Percentiles rank a stretch among this genome's conserved stretches.
Conservation (phyloP, 495 filamentous ascomycete species). For the Penicillium alfredii region DNA sequence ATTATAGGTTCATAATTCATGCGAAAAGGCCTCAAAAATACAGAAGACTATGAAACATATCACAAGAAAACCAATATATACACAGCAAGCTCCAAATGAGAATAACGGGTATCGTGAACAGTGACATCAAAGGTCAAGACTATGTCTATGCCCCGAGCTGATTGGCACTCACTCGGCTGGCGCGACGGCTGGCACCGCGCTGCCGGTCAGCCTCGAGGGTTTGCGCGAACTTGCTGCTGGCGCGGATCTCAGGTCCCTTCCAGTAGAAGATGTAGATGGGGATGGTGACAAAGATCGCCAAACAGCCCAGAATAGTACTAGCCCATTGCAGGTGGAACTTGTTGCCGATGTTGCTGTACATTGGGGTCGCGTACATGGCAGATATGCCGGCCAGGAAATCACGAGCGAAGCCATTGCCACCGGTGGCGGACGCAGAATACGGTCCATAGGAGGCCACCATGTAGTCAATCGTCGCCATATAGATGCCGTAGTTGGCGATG, state of each 20-base stretch:
- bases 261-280: conserved; percentile 47
- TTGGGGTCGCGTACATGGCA: conserved; percentile 42
- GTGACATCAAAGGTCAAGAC: conserved; percentile 1
- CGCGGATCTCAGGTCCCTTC: conserved; percentile 42
- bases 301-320: conserved; percentile 36
- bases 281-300: conserved; percentile 38
- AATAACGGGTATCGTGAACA: too few relatives aligned
- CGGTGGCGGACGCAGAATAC: conserved; percentile 73
- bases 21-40: too few relatives aligned
- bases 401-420: conserved; percentile 55
- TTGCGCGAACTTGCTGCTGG: conserved; percentile 43
- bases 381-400: conserved; percentile 44
- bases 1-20: too few relatives aligned
- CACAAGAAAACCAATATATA: conserved; percentile 1
- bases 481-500: conserved; percentile 65
- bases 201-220: conserved; percentile 22
- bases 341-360: conserved; percentile 30
- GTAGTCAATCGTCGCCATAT: conserved; percentile 81
- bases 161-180: conserved; percentile 11
- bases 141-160: conserved; percentile 12
- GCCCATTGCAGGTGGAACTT: conserved; percentile 36
- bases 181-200: conserved; percentile 15
- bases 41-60: too few relatives aligned
- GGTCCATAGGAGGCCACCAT: conserved; percentile 78
- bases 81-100: too few relatives aligned